Base-by-base conservation (phyloP, 345 rosid genomes). In the Euphorbia lathyris region DNA sequence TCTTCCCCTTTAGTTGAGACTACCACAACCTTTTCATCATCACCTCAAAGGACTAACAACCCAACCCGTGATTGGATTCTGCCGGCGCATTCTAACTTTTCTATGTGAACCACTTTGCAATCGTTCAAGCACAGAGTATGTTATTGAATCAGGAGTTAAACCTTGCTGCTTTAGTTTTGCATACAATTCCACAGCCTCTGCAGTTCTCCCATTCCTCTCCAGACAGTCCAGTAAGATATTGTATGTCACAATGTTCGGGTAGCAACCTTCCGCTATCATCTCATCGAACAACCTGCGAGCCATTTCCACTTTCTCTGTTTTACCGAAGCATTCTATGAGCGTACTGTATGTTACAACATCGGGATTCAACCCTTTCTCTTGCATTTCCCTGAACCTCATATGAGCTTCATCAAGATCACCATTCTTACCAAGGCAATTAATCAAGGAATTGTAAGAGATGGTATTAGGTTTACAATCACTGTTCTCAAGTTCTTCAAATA, bases 401-500 rank as follows among this genome's bases (percentile, higher is more conserved):
- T 94, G 98, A 53, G 97, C 98, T 88, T 85, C 98, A 80, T 91
- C 97, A 23, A 94, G 83, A 79, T 88, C 85, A 72, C 98, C 97
- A 32, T 88, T 91, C 80, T 94, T 94, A 22, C 98, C 98, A 45
- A 94, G 87, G 74, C 90, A 91, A 64, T 94, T 94, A 56, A 91
- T 91, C 84, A 91, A 69, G 57, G 98, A 85, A 75, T 94, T 94
- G 72, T 94, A 91, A 0, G 98, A 94, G 70, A 91, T 72, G 69
- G 83, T 80, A 80, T 94, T 95, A 0, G 98, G 93, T 68, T 76
- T 79, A 64, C 80, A 91, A 52, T 84, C 79, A 23, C 95, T 83
- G 58, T 63, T 84, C 77, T 90, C 96, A 27, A 91, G 97, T 81
- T 91, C 96, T 76, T 91, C 98, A 26, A 94, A 94, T 61, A 88